Base-by-base conservation (phyloP, 768 basidiomycete genomes). In the Psilocybe sp. region DNA sequence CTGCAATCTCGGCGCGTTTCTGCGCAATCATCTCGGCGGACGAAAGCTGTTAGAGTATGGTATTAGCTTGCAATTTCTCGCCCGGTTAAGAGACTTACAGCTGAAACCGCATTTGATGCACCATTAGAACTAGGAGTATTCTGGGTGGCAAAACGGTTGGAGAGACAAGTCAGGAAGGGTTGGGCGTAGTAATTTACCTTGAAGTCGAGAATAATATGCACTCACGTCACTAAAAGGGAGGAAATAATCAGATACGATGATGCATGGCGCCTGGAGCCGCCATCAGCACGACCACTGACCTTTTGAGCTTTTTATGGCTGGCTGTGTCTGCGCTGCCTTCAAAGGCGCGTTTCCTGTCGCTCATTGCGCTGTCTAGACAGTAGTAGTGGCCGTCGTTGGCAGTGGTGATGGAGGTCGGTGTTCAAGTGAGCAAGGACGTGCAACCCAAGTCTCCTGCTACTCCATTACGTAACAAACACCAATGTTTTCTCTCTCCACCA, bases 1-100 rank as follows among this genome's bases (percentile, higher is more conserved):
- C 92, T 10, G 87, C 78, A 53, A 95, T 85, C 66, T 92, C 88
- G 5, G 90, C 89, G 35, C 85, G 78, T 68, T 89, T 90, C 68
- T 88, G 87, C 16, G 87, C 85, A 47, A 92, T 91, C 58, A 90
- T 78, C 28, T 80, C 86, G 56, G 81, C 80, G 53, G 73, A 72
- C 33, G 78, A 72, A 10, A 76, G 51, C 78, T 82, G 51, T 23
- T n/a, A 12, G 13, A 19, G 15, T 14, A n/a, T 31, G n/a, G 23
- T 4, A 51, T 15, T 46, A 37, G 28, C 40, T 33, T 33, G 10
- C 4, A 40, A 33, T n/a, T 15, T 18, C 23, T 4, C 11, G 28
- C 9, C 18, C 33, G 44, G 16, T 40, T 6, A 44, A 31, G 20
- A 51, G n/a, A 53, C 42, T 14, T 53, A 52, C 54, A 42, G 44